Evolutionary conservation across 2,329 filamentous ascomycete species (phyloP).

Genomic region (Talaromyces sp.): DNA sequence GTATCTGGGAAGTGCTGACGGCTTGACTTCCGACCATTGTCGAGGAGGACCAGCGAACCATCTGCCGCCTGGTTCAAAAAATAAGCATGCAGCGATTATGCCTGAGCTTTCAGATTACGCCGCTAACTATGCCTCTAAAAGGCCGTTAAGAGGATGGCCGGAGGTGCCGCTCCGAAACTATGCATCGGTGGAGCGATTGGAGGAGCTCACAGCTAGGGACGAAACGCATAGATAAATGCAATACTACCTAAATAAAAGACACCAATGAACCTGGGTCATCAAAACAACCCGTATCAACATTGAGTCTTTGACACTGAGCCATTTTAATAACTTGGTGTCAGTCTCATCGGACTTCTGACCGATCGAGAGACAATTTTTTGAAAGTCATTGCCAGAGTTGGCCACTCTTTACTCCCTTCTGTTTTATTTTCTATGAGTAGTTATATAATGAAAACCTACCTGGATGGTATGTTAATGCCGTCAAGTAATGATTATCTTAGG

Average conservation of each 20-base stretch:
- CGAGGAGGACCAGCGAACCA: neutral
- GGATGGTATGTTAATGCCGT: too few relatives aligned
- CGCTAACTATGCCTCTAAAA: neutral
- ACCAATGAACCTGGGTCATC: neutral
- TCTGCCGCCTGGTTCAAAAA: neutral
- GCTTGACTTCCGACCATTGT: neutral
- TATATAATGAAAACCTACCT: too few relatives aligned
- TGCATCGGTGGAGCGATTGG: neutral
- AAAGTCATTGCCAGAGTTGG: too few relatives aligned
- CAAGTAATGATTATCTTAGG: neutral
- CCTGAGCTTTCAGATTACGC: neutral
- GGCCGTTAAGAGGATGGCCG: neutral
- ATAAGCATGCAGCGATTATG: neutral
- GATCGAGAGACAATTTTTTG: too few relatives aligned
- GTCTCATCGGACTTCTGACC: too few relatives aligned
- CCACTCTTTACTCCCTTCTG: too few relatives aligned
- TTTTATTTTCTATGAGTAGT: too few relatives aligned
- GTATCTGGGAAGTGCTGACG: conserved; percentile 5
- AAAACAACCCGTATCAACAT: neutral
- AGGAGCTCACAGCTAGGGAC: neutral
- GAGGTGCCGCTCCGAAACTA: conserved; percentile 5
- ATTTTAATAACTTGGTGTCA: too few relatives aligned
- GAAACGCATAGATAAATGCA: neutral
- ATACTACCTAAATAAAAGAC: neutral
- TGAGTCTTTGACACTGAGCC: too few relatives aligned